Evolutionary conservation across 2,329 filamentous ascomycete genomes (phyloP).

Genomic region (Colletotrichum siamense): DNA sequence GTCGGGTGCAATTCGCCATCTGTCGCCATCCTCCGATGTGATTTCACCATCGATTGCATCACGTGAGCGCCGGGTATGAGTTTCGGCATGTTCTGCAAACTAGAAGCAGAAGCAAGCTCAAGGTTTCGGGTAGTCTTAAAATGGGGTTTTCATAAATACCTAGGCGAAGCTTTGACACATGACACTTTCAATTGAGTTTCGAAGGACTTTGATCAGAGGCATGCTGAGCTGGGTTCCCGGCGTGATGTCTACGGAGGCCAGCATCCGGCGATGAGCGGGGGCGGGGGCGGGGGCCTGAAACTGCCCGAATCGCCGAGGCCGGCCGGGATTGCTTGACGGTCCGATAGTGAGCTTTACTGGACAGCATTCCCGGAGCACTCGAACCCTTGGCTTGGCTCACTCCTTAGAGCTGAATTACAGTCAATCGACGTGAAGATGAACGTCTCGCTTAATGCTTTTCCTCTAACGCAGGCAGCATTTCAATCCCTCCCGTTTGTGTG

Average conservation of each 20-base stretch:
- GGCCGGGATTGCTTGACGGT: not conserved
- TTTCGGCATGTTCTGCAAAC: not conserved
- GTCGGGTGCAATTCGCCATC: conserved; percentile 17
- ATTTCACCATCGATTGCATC: conserved; percentile 20
- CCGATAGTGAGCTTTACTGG: too few species aligned
- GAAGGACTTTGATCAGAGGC: too few species aligned
- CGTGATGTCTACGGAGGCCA: not conserved
- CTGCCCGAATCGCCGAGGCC: not conserved
- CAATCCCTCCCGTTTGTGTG: too few species aligned
- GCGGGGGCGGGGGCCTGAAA: not conserved
- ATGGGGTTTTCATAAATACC: fast-evolving
- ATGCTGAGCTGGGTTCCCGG: not conserved
- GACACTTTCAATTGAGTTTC: not conserved
- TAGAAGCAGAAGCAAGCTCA: not conserved
- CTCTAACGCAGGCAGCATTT: too few species aligned
- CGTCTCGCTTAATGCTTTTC: too few species aligned
- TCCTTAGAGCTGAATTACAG: too few species aligned
- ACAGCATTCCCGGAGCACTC: too few species aligned
- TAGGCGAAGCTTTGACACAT: not conserved
- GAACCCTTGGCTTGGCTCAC: too few species aligned
- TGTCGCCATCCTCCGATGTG: conserved; percentile 19
- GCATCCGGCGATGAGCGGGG: not conserved
- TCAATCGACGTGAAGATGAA: too few species aligned
- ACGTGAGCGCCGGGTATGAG: not conserved
- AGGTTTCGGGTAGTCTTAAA: not conserved